phyloP scores from a whole-genome alignment of 2,329 filamentous ascomycete genomes.

The Plectosphaerella cucumerina region DNA sequence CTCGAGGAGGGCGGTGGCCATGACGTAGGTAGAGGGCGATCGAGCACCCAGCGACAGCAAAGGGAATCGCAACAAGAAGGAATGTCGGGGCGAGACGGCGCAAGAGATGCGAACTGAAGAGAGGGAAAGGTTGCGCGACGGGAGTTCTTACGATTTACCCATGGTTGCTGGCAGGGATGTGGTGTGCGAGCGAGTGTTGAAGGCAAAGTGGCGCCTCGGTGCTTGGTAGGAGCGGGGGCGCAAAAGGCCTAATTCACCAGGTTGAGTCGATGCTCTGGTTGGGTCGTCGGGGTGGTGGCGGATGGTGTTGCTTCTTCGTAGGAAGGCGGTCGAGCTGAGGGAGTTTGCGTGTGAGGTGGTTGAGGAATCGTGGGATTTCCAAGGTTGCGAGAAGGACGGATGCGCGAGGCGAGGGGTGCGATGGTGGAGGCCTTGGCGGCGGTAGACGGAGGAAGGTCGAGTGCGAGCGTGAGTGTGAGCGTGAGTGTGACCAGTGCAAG shows the following conservation, averaged over 20 bases:
- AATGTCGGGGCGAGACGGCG: not conserved
- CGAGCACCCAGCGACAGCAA: not conserved
- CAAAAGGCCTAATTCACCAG: too few species aligned
- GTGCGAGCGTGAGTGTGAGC: not conserved
- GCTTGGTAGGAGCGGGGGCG: too few species aligned
- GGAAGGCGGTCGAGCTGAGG: not conserved
- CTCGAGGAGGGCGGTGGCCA: not conserved
- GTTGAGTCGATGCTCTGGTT: too few species aligned
- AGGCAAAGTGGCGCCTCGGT: not conserved
- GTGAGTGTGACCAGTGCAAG: not conserved
- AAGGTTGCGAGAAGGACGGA: not conserved
- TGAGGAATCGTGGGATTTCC: not conserved
- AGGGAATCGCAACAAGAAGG: not conserved
- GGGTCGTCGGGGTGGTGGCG: not conserved
- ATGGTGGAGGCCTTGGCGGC: not conserved
- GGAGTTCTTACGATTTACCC: constrained; percentile 42
- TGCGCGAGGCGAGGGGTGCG: not conserved
- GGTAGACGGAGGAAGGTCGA: not conserved
- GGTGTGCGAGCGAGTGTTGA: not conserved
- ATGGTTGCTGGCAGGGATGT: constrained; percentile 20
- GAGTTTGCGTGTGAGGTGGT: not conserved
- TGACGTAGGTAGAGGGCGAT: constrained; percentile 1
- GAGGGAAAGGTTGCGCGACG: not conserved
- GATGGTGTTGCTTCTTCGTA: not conserved
- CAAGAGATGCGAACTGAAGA: not conserved